Base-by-base conservation (phyloP, 2,329 filamentous ascomycete species). In the Lachnellula suecica region DNA sequence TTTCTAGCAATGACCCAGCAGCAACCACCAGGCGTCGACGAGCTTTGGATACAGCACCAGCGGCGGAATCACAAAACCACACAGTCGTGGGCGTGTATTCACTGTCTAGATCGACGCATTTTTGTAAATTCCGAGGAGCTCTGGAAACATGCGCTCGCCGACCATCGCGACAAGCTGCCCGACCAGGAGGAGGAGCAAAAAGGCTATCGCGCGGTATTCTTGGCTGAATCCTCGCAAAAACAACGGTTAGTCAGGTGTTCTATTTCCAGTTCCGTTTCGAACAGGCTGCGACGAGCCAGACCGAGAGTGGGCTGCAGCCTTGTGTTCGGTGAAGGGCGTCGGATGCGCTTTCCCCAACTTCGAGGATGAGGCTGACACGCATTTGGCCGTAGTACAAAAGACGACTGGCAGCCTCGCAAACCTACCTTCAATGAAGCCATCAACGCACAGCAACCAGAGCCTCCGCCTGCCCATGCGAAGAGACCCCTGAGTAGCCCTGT, bases 11-110 rank as follows among this genome's bases (percentile, higher is more conserved):
- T 47, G 25, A 34, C 46, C 34, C n/a, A 51, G 35, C 38, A 46
- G 42, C 50, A 44, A 27, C 50, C 42, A 22, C 49, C 38, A 31
- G 51, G 51, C 7, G 15, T 64, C 10, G 44, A 38, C 40, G 44
- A 59, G 4, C 25, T 25, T 6, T 66, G 63, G 63, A 57, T 60
- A 6, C 54, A 59, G 10, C 59, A 64, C 17, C 57, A 60, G 20
- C 43, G 64, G 2, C 22, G 42, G 8, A 54, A 52, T 11, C 50
- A 52, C 2, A 64, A 60, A 23, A 49, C 57, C 2, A 60, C 60
- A 0, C 47, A 51, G 13, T 50, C 52, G 2, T 64, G 54, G 51
- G 57, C 56, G 0, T 66, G 64, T 27, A 47, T 34, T 0, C 45
- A 45, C 11, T 66, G 64, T 24, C 17, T 20, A 0, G 57, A 64